These are phyloP conservation scores for Monosporozyma aquatica DNA, from an alignment of 805 yeast species.

Conservation along the genomic window DNA sequence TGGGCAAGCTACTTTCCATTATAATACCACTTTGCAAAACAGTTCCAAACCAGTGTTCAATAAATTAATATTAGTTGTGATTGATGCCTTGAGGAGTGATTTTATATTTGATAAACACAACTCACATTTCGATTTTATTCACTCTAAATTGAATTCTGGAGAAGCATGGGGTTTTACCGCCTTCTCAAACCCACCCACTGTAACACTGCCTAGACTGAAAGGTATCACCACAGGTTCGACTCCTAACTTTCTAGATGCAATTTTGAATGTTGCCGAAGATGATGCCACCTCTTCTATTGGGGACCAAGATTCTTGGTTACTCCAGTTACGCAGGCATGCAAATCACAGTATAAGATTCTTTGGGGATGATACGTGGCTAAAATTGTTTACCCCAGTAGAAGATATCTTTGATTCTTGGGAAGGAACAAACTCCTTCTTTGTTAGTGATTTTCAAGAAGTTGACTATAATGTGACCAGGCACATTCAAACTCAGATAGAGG, in stretches of 20 bases:
- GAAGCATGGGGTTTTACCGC: constrained; percentile 84
- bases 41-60: constrained; percentile 39
- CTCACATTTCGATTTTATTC: constrained; percentile 63
- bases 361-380: constrained; percentile 98
- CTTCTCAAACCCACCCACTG: constrained; percentile 91
- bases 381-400: constrained; percentile 55
- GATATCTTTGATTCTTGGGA: constrained; percentile 53
- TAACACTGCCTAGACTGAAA: constrained; percentile 86
- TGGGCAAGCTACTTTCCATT: constrained; percentile 40
- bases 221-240: constrained; percentile 93
- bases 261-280: constrained; percentile 85
- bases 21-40: constrained; percentile 26
- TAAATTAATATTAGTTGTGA: constrained; percentile 69
- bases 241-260: constrained; percentile 90
- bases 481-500: constrained; percentile 47
- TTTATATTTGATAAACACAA: constrained; percentile 54
- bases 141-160: constrained; percentile 53
- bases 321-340: constrained; percentile 41
- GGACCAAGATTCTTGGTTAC: constrained; percentile 80
- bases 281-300: constrained; percentile 60
- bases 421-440: constrained; percentile 91
- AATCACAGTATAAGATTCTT: constrained; percentile 56
- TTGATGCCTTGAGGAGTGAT: constrained; percentile 90
- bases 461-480: constrained; percentile 91
- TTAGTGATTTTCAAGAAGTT: constrained; percentile 89